A percentile compares a stretch with the other conserved stretches of the same genome.
phyloP scores from a whole-genome alignment of 163 green algal genomes.

The Scenedesmus sp. region DNA sequence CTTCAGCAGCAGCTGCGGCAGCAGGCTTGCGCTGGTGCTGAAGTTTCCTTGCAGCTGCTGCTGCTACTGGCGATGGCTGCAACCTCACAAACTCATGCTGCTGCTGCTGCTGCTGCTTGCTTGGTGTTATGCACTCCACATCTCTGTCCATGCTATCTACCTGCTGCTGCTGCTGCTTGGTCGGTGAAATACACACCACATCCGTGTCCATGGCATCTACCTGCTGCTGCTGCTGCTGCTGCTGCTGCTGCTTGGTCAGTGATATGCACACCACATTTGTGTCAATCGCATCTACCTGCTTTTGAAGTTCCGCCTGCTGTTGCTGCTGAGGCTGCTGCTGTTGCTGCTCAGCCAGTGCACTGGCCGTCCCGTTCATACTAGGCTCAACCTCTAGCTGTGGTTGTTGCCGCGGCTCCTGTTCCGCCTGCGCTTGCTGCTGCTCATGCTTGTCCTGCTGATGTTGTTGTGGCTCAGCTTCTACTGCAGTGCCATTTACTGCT shows the following conservation, averaged over 20 bases:
- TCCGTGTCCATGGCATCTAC: not conserved
- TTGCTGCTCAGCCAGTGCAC: not conserved
- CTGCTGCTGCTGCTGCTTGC: constrained; percentile 10
- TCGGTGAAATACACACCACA: not conserved
- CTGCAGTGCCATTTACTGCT: not conserved
- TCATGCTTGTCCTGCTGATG: not conserved
- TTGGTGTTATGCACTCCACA: not conserved
- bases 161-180: not conserved
- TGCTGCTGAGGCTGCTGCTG: constrained; percentile 10
- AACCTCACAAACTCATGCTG: not conserved
- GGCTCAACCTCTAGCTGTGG: not conserved
- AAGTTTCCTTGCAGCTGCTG: not conserved
- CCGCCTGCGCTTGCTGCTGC: not conserved
- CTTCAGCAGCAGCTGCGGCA: constrained; percentile 43
- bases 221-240: not conserved
- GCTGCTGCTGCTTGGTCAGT: not conserved
- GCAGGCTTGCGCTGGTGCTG: not conserved
- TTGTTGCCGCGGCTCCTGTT: not conserved
- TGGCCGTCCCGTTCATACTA: not conserved
- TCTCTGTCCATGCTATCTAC: not conserved
- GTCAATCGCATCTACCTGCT: not conserved
- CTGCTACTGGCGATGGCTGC: not conserved
- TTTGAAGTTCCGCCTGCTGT: not conserved
- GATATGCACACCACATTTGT: not conserved
- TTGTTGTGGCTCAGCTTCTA: constrained; percentile 1